phyloP scores from a whole-genome alignment of 2,329 filamentous ascomycete genomes.

The Claviceps citrina region DNA sequence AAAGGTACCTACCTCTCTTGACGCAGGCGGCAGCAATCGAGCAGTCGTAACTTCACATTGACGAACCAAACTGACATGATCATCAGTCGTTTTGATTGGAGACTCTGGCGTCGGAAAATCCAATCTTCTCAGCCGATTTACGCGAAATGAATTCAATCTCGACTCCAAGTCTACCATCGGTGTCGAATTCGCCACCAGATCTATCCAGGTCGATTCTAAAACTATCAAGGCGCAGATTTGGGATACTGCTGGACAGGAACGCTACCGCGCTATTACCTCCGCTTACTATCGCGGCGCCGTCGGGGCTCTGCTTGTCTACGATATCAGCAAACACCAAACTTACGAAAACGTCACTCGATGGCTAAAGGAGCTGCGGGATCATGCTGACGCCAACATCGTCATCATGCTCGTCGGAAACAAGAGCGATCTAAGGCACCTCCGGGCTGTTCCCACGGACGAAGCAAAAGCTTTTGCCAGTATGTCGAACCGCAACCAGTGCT shows the following conservation, averaged over 20 bases:
- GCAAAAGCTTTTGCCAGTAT: slow-evolving; percentile 94
- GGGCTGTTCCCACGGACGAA: slow-evolving; percentile 93
- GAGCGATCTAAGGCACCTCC: slow-evolving; percentile 97
- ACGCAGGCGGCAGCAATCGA: slow-evolving; percentile 9
- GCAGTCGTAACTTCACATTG: slow-evolving; percentile 2
- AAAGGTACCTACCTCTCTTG: slow-evolving; percentile 55
- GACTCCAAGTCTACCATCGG: slow-evolving; percentile 99
- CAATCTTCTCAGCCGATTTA: slow-evolving; percentile 98
- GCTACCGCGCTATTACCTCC: slow-evolving; percentile 97
- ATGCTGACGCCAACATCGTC: slow-evolving; percentile 96
- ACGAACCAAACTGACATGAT: slow-evolving; percentile 17
- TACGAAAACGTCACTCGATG: slow-evolving; percentile 98
- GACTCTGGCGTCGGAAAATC: slow-evolving; percentile 99
- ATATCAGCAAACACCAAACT: slow-evolving; percentile 98
- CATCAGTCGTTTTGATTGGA: slow-evolving; percentile 87
- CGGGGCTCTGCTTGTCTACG: slow-evolving; percentile 92
- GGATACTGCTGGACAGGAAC: slow-evolving; percentile 97
- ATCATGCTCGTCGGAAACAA: slow-evolving; percentile 99
- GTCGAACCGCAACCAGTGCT: slow-evolving; percentile 14
- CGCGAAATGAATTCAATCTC: slow-evolving; percentile 98
- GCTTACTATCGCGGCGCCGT: slow-evolving; percentile 98
- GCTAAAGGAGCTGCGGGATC: slow-evolving; percentile 95
- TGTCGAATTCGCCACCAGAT: slow-evolving; percentile 96
- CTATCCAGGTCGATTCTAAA: slow-evolving; percentile 97
- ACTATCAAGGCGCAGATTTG: slow-evolving; percentile 99